Conservation (phyloP, 108 stramenopile species). For the Schizochytrium sp. region DNA sequence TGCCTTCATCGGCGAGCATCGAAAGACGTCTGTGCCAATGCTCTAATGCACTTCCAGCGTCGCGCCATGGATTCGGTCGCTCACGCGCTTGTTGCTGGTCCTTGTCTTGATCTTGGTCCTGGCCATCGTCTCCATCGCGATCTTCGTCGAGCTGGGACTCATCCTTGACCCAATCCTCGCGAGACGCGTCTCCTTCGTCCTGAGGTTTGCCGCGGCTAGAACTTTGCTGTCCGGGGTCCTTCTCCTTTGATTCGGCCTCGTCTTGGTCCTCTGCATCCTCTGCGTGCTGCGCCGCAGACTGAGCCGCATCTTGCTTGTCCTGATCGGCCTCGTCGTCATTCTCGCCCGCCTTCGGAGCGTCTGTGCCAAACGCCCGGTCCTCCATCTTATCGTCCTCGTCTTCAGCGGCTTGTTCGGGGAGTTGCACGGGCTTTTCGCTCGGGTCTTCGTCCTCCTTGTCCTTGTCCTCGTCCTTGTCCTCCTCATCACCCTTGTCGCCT, state of each 20-base stretch:
- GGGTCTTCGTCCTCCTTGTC: constrained; percentile 33
- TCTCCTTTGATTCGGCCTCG: constrained; percentile 29
- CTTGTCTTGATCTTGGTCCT: neutral
- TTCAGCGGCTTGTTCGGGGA: neutral
- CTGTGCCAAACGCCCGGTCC: constrained; percentile 5
- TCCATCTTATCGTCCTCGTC: neutral
- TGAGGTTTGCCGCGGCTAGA: constrained; percentile 40
- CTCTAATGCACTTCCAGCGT: neutral
- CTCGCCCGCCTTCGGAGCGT: neutral
- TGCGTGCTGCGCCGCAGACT: constrained; percentile 23
- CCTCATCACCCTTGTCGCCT: constrained; percentile 16
- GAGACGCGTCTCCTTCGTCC: neutral
- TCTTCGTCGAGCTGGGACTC: constrained; percentile 16
- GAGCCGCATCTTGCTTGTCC: neutral
- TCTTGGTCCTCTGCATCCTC: constrained; percentile 35
- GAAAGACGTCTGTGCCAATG: constrained; percentile 47
- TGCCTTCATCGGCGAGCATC: constrained; percentile 24
- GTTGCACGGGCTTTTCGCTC: constrained; percentile 13
- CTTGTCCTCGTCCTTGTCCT: constrained; percentile 38
- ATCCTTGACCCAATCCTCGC: constrained; percentile 28
- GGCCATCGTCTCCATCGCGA: neutral
- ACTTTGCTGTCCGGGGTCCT: constrained; percentile 25
- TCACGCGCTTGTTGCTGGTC: neutral
- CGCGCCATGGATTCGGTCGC: neutral
- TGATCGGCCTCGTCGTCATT: neutral